Conservation (phyloP, 2,329 filamentous ascomycete species). For the Huntiella abstrusa region DNA sequence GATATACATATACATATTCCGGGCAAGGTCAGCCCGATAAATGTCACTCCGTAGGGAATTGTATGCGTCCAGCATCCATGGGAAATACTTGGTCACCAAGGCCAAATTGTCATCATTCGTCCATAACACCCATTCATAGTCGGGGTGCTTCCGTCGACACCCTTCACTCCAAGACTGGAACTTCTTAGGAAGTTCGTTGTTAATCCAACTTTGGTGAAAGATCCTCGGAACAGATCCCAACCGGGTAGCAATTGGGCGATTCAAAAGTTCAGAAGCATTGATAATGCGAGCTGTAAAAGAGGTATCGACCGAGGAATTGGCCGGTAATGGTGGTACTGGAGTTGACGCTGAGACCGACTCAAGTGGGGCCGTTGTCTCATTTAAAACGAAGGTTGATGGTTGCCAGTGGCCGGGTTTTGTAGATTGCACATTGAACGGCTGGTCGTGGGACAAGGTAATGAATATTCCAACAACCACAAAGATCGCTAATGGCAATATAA, state of each 20-base stretch:
- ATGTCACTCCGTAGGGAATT: conserved; percentile 17
- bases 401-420: conserved; percentile 1
- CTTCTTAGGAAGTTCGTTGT: conserved; percentile 14
- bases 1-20: conserved; percentile 21
- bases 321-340: not conserved
- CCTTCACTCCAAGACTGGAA: conserved; percentile 18
- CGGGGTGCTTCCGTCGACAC: conserved; percentile 16
- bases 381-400: not conserved
- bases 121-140: conserved; percentile 21
- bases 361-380: not conserved
- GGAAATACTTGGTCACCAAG: conserved; percentile 18
- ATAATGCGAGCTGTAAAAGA: not conserved
- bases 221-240: conserved; percentile 20
- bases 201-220: conserved; percentile 17
- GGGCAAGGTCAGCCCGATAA: conserved; percentile 18
- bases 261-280: conserved; percentile 6
- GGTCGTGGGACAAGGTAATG: conserved; percentile 2
- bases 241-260: conserved; percentile 7
- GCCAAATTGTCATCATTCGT: conserved; percentile 20
- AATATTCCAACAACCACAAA: not conserved
- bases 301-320: not conserved
- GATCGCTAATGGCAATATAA: not conserved
- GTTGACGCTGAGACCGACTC: not conserved
- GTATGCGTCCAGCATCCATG: conserved; percentile 17
- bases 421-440: not conserved